Conservation (phyloP, 306 rosid species). For the Ceratonia siliqua region DNA sequence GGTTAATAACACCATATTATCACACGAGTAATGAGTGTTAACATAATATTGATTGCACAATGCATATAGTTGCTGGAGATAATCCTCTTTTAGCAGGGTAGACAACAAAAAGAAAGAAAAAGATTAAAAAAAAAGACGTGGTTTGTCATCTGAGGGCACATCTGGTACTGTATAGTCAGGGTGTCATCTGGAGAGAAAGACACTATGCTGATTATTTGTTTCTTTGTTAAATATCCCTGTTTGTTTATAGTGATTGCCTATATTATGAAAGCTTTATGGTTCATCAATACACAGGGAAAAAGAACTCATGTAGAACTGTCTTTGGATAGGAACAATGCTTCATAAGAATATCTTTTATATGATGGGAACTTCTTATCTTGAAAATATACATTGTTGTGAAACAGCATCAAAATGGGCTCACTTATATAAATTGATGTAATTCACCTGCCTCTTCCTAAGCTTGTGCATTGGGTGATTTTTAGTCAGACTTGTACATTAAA, state of each 20-base stretch:
- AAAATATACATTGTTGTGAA: not conserved
- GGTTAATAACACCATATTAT: slow-evolving; percentile 11
- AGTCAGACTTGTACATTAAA: not conserved
- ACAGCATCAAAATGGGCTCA: not conserved
- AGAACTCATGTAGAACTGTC: not conserved
- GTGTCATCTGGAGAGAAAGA: not conserved
- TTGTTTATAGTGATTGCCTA: not conserved
- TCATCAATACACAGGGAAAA: not conserved
- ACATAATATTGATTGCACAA: slow-evolving; percentile 13
- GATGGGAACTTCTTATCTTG: not conserved
- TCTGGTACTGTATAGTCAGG: slow-evolving; percentile 11
- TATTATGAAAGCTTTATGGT: not conserved
- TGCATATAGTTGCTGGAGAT: slow-evolving; percentile 20
- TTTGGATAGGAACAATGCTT: not conserved
- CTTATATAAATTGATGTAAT: not conserved
- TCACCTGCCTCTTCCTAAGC: not conserved
- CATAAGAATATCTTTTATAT: not conserved
- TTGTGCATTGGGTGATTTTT: not conserved
- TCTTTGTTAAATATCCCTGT: slow-evolving; percentile 1
- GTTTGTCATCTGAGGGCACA: slow-evolving; percentile 14
- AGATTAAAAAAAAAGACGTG: no score
- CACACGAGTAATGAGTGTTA: slow-evolving; percentile 10
- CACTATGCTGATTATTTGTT: slow-evolving; percentile 6
- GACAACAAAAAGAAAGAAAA: no score
- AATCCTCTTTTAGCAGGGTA: not conserved